Base-by-base conservation (phyloP, 805 yeast genomes). In the Spathaspora sp. region DNA sequence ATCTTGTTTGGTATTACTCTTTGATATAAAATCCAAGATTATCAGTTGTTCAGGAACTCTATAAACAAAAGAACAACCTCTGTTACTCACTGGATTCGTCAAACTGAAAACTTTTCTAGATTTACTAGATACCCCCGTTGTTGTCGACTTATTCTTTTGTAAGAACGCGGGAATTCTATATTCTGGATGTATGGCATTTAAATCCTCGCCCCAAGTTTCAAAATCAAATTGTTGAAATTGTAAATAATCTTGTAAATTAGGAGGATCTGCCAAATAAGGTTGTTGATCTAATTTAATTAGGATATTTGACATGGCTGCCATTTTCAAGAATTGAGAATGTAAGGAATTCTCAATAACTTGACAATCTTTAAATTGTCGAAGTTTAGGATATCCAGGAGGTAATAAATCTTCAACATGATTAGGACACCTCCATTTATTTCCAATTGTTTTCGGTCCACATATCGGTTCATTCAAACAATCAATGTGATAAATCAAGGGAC, bases 351-450 rank as follows among this genome's bases (percentile, higher is more conserved):
- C 87, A 7, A 83, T 63, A 20, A 77, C 68, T 4, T 75, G 67
- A 44, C 81, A 81, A 56, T 77, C 79, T 57, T 75, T 79, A 57
- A 79, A 74, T 60, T 77, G 73, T 48, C 90, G 69, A 49, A 67
- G 59, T 29, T 62, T 63, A 48, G 57, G 58, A 51, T 70, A 55
- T 51, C 76, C 69, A 12, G 73, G 57, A 29, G 75, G 75, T n/a
- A 76, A 55, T 19, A 80, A 65, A 42, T 68, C 73, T 46, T 79
- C 87, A 18, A 82, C 81, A 69, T 90, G 97, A 58, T 87, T 86
- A 1, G 97, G 98, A 67, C 97, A 94, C 70, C 81, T 84, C 98
- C 97, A 93, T 65, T 85, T 88, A 44, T 76, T 75, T 1, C 94
- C 96, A 44, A 88, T 64, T 42, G 86, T 83, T 60, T 89, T 89